Evolutionary conservation across 768 basidiomycete genomes (phyloP).

Genomic region (Leucogyrophana mollusca): DNA sequence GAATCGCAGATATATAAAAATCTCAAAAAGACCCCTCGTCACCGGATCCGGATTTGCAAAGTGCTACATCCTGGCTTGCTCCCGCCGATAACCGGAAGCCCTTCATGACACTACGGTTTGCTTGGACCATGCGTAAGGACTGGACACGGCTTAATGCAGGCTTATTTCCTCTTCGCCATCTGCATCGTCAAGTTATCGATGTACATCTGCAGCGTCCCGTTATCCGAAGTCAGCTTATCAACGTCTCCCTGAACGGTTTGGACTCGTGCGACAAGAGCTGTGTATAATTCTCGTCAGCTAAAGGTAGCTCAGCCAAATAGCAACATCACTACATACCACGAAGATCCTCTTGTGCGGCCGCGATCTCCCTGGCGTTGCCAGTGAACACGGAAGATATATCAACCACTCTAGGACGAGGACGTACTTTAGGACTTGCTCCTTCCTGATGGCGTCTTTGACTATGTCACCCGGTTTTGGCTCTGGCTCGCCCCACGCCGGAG

Average conservation of each 20-base stretch:
- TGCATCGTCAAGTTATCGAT: conserved; percentile 88
- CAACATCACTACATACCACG: conserved; percentile 47
- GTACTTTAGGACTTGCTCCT: conserved; percentile 77
- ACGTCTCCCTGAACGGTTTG: conserved; percentile 72
- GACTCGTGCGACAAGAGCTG: conserved; percentile 70
- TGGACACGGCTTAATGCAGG: no score
- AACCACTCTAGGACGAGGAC: conserved; percentile 22
- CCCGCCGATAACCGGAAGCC: no score
- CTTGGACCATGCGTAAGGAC: no score
- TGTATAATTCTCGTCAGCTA: no score
- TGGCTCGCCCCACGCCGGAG: conserved; percentile 49
- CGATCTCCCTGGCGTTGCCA: conserved; percentile 57
- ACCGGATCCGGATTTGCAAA: no score
- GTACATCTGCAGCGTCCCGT: conserved; percentile 84
- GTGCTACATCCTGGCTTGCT: no score
- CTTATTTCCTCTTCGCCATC: conserved; percentile 75
- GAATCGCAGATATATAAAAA: no score
- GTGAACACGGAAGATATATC: conserved; percentile 1
- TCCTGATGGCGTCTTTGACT: conserved; percentile 72
- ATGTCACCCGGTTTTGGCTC: conserved; percentile 54
- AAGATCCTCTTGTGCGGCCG: conserved; percentile 73
- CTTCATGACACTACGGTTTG: no score
- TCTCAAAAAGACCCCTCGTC: no score
- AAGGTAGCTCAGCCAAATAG: no score
- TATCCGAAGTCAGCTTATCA: conserved; percentile 77